phyloP scores from a whole-genome alignment of 352 stramenopile species.

The Globisporangium spinosum region DNA sequence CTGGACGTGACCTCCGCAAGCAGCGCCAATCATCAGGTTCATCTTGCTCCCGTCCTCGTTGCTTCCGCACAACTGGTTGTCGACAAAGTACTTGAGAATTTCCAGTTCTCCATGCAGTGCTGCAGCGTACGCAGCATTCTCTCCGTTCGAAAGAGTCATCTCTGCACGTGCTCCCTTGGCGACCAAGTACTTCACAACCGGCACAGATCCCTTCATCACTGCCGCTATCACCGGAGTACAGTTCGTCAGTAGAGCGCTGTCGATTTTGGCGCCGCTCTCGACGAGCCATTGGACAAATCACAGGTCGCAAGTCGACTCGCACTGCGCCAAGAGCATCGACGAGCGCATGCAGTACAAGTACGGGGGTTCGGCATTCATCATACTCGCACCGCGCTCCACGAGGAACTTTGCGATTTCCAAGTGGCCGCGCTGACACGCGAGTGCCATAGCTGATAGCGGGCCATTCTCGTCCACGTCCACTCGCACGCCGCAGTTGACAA shows the following conservation, averaged over 20 bases:
- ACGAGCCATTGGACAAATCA: background rate
- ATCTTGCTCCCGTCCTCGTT: background rate
- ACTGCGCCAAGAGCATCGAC: conserved; percentile 1
- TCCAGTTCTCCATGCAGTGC: background rate
- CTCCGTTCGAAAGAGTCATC: background rate
- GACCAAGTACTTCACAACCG: background rate
- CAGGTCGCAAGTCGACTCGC: background rate
- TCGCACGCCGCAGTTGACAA: background rate
- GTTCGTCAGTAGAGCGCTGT: background rate
- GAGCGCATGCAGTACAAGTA: background rate
- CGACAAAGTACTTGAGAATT: background rate
- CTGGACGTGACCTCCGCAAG: background rate
- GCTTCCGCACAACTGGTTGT: background rate
- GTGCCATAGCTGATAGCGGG: background rate
- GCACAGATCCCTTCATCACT: background rate
- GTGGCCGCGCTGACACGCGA: background rate
- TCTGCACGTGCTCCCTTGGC: background rate
- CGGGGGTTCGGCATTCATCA: background rate
- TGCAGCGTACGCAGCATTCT: background rate
- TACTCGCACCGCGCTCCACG: background rate
- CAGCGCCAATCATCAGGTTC: background rate
- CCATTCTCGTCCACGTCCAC: background rate
- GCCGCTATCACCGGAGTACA: background rate
- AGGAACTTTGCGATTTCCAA: conserved; percentile 5
- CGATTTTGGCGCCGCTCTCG: background rate